phyloP scores from a whole-genome alignment of 345 rosid species.

The Nephelium lappaceum region DNA sequence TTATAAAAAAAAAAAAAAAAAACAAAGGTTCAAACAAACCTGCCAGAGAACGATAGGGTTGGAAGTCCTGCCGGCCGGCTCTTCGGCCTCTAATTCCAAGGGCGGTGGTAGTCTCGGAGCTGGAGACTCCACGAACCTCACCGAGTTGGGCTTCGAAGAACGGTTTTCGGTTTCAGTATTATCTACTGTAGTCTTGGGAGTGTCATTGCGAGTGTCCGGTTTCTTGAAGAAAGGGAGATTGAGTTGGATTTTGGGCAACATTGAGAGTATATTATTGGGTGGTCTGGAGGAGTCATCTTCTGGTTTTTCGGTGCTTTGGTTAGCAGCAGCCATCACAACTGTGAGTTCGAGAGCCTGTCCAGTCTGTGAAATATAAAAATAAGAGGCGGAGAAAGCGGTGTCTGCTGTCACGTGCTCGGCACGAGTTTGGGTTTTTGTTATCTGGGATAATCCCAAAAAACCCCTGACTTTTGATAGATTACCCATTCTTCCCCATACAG shows the following conservation, averaged over 20 bases:
- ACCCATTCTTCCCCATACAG: too few relatives aligned
- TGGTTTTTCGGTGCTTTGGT: slow-evolving; percentile 16
- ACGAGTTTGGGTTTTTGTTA: too few relatives aligned
- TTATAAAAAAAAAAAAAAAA: too few relatives aligned
- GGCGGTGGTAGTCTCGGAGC: slow-evolving; percentile 31
- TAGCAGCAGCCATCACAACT: slow-evolving; percentile 13
- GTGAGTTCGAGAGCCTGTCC: neutral
- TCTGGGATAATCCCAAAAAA: too few relatives aligned
- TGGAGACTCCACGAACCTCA: slow-evolving; percentile 6
- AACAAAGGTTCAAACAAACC: slow-evolving; percentile 29
- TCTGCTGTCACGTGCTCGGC: neutral
- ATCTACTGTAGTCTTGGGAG: neutral
- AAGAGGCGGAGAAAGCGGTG: slow-evolving; percentile 22
- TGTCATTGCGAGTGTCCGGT: slow-evolving; percentile 24
- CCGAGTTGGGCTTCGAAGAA: slow-evolving; percentile 12
- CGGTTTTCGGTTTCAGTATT: neutral
- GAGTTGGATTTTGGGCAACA: slow-evolving; percentile 25
- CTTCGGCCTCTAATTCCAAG: slow-evolving; percentile 41
- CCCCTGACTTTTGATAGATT: too few relatives aligned
- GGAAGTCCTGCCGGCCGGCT: slow-evolving; percentile 47
- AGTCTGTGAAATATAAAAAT: too few relatives aligned
- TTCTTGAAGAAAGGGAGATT: slow-evolving; percentile 37
- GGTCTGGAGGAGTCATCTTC: neutral
- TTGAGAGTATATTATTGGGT: slow-evolving; percentile 13
- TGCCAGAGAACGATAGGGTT: slow-evolving; percentile 60